phyloP scores from a whole-genome alignment of 352 stramenopile species.

The Phytopythium aichiense region DNA sequence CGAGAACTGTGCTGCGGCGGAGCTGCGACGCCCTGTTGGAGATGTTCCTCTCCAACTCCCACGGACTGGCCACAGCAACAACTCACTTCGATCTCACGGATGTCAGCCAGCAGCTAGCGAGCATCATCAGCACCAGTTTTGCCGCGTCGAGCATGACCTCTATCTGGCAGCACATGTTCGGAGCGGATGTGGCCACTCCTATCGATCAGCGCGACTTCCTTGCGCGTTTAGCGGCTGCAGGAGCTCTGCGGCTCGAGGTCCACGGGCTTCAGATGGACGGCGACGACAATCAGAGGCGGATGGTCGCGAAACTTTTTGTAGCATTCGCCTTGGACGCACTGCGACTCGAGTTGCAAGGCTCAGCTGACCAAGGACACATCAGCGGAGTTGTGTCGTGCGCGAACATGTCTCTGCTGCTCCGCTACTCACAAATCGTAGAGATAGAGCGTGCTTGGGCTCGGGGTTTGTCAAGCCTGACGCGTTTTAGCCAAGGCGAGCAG shows the following conservation, averaged over 20 bases:
- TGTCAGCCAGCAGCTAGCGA: constrained; percentile 26
- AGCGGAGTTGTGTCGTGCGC: constrained; percentile 26
- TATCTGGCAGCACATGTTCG: constrained; percentile 53
- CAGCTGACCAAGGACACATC: neutral
- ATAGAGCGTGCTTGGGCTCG: constrained; percentile 49
- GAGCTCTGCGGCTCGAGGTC: neutral
- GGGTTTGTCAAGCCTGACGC: constrained; percentile 32
- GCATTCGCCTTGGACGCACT: constrained; percentile 43
- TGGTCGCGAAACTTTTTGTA: constrained; percentile 30
- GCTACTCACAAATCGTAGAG: constrained; percentile 35
- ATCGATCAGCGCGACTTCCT: constrained; percentile 27
- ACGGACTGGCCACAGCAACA: constrained; percentile 20
- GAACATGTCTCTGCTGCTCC: constrained; percentile 44
- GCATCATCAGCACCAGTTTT: neutral
- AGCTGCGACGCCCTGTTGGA: constrained; percentile 33
- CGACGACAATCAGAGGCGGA: neutral
- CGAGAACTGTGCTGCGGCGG: constrained; percentile 7
- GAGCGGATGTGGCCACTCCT: constrained; percentile 14
- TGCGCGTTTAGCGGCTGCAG: neutral
- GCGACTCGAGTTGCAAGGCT: constrained; percentile 16
- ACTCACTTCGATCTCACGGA: constrained; percentile 24
- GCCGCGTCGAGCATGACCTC: constrained; percentile 21
- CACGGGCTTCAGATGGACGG: neutral
- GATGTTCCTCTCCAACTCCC: constrained; percentile 17
- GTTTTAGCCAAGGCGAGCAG: constrained; percentile 37